Base-by-base conservation (phyloP, 768 basidiomycete genomes). In the Tephrocybe rancida region DNA sequence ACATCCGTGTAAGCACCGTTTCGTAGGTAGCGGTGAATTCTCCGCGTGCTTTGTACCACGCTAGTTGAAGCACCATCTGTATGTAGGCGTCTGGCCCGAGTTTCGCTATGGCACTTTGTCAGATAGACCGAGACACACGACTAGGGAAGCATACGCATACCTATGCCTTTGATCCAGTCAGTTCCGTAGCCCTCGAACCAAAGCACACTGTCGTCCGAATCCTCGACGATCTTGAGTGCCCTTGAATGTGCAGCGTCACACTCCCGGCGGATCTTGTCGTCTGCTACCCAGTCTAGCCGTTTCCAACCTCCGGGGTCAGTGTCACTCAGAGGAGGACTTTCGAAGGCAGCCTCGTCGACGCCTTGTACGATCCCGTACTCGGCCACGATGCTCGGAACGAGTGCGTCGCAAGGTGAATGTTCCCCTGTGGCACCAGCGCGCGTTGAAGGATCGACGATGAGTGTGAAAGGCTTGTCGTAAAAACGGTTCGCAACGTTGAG, bases 11-110 rank as follows among this genome's bases (percentile, higher is more conserved):
- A 27, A 95, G 79, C 0, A 87, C 91, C 0, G 95, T 97, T 70
- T 98, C 95, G 67, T 98, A 97, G 6, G 91, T 93, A 1, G 95
- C 92, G 3, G 92, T 91, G 61, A 92, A 87, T 53, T 76, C 71
- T 10, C 84, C 85, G 42, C 86, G 88, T 19, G 85, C 83, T 65
- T 81, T 83, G 73, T 89, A 92, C 87, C 90, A 97, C 3, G 94
- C 95, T 9, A 97, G 80, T 65, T 98, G 95, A 18, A 97, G 76
- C 0, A 85, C 90, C 81, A 96, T 89, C 66, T 98, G 95, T 44
- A 96, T 81, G 70, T 83, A 97, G 1, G 90, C 90, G 64, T 98
- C 95, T 0, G 95, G 85, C 11, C 79, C 74, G 32, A 79, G 67
- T 41, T 75, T 74, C 24, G 73, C 76, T 72, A 55, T 32, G 9